phyloP scores from a whole-genome alignment of 2,329 filamentous ascomycete species.

The Dendrostoma leiphaemia region DNA sequence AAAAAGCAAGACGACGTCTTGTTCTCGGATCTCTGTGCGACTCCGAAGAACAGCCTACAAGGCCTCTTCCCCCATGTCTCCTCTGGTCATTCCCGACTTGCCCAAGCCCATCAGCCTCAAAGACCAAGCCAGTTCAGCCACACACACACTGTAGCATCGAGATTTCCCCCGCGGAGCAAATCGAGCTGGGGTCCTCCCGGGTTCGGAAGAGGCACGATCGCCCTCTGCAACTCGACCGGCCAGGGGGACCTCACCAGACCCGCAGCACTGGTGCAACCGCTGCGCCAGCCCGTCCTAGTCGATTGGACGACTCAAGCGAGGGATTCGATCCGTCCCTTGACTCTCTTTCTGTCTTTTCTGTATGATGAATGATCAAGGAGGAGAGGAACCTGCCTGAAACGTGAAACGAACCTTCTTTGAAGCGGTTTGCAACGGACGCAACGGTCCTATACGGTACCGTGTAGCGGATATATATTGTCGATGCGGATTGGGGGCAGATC shows the following conservation, averaged over 20 bases:
- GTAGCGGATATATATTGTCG: not conserved
- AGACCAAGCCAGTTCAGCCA: not conserved
- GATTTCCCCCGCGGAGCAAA: not conserved
- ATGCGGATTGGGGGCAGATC: not conserved
- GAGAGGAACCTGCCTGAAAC: not conserved
- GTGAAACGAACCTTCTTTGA: not conserved
- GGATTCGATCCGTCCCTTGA: not conserved
- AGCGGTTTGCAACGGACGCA: no score
- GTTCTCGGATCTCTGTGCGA: no score
- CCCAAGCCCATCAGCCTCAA: not conserved
- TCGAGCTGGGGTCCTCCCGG: not conserved
- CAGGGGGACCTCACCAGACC: not conserved
- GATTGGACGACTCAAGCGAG: conserved; percentile 8
- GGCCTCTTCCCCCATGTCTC: no score
- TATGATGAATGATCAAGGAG: not conserved
- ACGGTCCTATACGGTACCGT: no score
- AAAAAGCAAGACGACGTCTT: no score
- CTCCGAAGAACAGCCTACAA: no score
- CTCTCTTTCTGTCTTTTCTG: not conserved
- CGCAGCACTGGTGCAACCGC: conserved; percentile 4
- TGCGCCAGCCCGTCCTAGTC: not conserved
- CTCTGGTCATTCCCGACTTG: no score
- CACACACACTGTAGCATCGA: not conserved
- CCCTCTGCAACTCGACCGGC: not conserved
- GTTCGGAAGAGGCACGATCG: not conserved